Evolutionary conservation across 768 basidiomycete species (phyloP), one percentile per base, ranked within the genome.

Genomic region (Lentinula edodes): DNA sequence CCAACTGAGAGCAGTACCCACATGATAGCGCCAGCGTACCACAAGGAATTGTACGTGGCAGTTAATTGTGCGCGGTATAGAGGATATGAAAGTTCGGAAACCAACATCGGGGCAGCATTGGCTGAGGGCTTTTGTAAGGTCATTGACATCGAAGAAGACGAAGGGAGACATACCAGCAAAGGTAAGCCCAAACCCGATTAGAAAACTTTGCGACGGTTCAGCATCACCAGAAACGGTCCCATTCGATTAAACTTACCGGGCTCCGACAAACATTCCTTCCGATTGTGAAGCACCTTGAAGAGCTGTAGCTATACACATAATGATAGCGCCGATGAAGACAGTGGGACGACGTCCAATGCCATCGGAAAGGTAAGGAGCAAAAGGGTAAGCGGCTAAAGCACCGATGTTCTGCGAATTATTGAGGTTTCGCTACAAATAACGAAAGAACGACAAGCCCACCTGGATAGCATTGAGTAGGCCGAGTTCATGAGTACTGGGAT

Each of bases 71-170:
- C 88, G 66, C 93, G 91, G 73, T 95, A 88, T 10, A 82, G 77
- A 15, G 92, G 93, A 71, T 93, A 93, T 1, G 92, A 81, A n/a
- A 94, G 74, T 74, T 95, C 93, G 53, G 91, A 88, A 59, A 94
- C 85, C 75, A 94, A 74, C 79, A 93, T 82, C 10, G 93, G 91
- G 10, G 92, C 91, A 56, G 90, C 85, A 67, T 85, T 87, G 28
- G 83, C 83, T 80, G 69, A 59, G 51, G 68, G 36, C 41, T 58
- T 23, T 32, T 20, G 58, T 66, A 66, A 63, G 67, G 41, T 65
- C 46, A 16, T 62, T 23, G 62, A 4, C 32, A 45, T 39, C 53
- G 41, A 15, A n/a, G 6, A 56, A 20, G 32, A 55, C 5, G 5
- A 52, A 41, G 43, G 20, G 64, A 16, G 2, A 63, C 76, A 71